These are phyloP conservation scores for Periconia digitata DNA, from an alignment of 2,329 filamentous ascomycete genomes.

Conservation along the genomic window DNA sequence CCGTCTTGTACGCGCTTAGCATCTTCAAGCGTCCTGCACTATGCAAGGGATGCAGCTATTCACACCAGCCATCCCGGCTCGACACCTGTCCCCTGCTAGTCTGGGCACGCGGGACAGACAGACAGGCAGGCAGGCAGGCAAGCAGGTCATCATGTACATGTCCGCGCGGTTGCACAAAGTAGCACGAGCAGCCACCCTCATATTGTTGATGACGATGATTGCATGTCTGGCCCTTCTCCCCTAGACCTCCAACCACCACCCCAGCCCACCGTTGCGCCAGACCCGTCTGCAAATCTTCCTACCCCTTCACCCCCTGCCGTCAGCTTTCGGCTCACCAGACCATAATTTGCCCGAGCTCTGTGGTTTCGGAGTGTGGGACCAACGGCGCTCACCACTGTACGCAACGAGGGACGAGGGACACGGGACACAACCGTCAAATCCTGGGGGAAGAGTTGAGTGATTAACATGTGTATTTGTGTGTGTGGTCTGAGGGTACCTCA, in stretches of 20 bases:
- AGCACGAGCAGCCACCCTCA: too few species aligned
- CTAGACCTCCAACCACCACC: conserved; percentile 1
- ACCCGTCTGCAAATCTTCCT: background rate
- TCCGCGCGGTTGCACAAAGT: conserved; percentile 16
- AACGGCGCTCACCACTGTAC: too few species aligned
- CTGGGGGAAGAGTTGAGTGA: too few species aligned
- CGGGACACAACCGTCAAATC: too few species aligned
- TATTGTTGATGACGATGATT: too few species aligned
- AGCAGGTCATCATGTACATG: too few species aligned
- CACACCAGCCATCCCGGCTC: conserved; percentile 13
- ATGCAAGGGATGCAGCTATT: conserved; percentile 4
- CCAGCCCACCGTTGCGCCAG: conserved; percentile 13
- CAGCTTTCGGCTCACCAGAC: conserved; percentile 8
- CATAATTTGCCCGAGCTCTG: background rate
- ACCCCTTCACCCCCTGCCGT: conserved; percentile 2
- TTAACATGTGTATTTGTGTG: too few species aligned
- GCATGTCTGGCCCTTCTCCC: background rate
- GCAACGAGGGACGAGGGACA: too few species aligned
- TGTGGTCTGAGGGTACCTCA: too few species aligned
- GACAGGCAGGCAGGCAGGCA: background rate
- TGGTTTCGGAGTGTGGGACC: too few species aligned
- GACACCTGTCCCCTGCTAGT: conserved; percentile 7
- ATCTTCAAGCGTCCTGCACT: background rate
- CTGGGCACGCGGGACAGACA: conserved; percentile 14
- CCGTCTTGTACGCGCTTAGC: conserved; percentile 9